Evolutionary conservation across 768 basidiomycete genomes (phyloP).

Genomic region (Nevesoporus exiguus): DNA sequence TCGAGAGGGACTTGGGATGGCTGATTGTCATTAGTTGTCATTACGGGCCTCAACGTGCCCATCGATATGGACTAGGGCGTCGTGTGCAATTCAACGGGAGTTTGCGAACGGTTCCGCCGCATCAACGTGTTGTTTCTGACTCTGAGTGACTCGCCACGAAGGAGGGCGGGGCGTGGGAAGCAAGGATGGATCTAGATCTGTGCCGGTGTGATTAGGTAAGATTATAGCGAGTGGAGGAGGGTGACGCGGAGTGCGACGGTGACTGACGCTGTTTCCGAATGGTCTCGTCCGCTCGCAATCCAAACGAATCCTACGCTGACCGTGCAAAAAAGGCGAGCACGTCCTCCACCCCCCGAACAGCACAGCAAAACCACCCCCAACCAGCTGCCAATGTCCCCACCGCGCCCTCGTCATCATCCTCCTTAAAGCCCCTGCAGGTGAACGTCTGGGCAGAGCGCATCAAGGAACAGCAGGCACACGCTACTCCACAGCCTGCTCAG

Average conservation of each 20-base stretch:
- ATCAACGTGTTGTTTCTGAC: too few species aligned
- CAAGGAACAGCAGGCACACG: conserved; percentile 38
- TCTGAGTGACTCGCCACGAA: too few species aligned
- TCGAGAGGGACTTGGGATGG: conserved; percentile 1
- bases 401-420: not conserved
- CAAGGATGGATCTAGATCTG: conserved; percentile 16
- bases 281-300: conserved; percentile 34
- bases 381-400: not conserved
- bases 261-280: conserved; percentile 26
- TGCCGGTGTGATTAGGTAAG: conserved; percentile 18
- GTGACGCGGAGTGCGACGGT: conserved; percentile 23
- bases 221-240: not conserved
- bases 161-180: conserved; percentile 4
- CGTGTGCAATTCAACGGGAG: not conserved
- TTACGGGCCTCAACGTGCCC: conserved; percentile 39
- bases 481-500: conserved; percentile 16
- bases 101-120: not conserved
- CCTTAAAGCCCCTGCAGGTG: conserved; percentile 21
- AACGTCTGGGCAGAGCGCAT: conserved; percentile 45
- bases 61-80: not conserved
- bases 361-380: conserved; percentile 4
- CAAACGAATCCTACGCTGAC: conserved; percentile 56
- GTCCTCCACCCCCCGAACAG: not conserved
- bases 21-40: conserved; percentile 8
- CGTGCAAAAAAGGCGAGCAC: conserved; percentile 44